Evolutionary conservation across 345 rosid species (phyloP).

Genomic region (Linum lewisii): DNA sequence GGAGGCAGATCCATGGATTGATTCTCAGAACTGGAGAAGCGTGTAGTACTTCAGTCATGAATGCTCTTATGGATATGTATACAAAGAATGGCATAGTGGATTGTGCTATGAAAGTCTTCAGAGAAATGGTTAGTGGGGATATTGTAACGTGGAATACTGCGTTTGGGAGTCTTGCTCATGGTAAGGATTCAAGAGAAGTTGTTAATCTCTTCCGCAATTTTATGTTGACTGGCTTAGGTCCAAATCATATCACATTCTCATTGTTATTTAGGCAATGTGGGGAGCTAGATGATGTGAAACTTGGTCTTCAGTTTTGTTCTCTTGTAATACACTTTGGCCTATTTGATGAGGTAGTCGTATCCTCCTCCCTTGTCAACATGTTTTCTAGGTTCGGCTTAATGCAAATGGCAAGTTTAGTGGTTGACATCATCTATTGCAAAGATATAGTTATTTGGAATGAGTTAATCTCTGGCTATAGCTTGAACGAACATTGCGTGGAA

Average conservation of each 20-base stretch:
- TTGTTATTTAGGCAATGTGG: constrained; percentile 28
- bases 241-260: constrained; percentile 26
- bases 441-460: constrained; percentile 23
- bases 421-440: constrained; percentile 11
- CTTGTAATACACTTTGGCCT: constrained; percentile 25
- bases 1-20: constrained; percentile 32
- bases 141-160: constrained; percentile 33
- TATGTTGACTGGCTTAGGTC: constrained; percentile 17
- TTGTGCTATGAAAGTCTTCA: constrained; percentile 21
- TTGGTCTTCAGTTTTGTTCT: constrained; percentile 31
- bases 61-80: constrained; percentile 36
- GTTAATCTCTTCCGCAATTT: constrained; percentile 20
- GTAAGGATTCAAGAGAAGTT: constrained; percentile 13
- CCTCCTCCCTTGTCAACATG: constrained; percentile 26
- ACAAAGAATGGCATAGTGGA: constrained; percentile 16
- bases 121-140: constrained; percentile 20
- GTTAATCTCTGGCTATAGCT: constrained; percentile 27
- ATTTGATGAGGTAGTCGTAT: constrained; percentile 13
- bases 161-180: constrained; percentile 17
- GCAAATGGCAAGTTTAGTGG: constrained; percentile 19
- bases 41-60: constrained; percentile 15
- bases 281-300: constrained; percentile 12
- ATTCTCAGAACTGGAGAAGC: constrained; percentile 16
- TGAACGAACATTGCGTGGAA: constrained; percentile 10
- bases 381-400: constrained; percentile 22